A percentile compares a stretch with the other conserved stretches of the same genome.
phyloP scores from a whole-genome alignment of 495 filamentous ascomycete species.

The Podospora pseudoanserina region DNA sequence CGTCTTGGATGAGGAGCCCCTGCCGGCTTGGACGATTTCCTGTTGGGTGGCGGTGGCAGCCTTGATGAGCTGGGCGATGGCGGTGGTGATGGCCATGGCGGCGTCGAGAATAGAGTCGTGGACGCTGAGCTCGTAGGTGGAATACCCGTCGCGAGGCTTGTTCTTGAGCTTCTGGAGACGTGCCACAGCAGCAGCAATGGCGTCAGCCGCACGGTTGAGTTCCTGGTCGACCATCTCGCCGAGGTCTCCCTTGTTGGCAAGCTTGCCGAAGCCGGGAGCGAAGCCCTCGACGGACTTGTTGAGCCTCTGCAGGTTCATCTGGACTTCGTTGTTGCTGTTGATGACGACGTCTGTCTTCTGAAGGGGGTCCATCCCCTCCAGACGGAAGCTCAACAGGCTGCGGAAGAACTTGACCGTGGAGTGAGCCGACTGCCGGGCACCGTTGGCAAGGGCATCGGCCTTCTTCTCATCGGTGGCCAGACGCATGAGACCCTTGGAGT shows the following conservation, averaged over 20 bases:
- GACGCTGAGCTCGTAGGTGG: conserved; percentile 93
- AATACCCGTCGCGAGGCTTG: conserved; percentile 89
- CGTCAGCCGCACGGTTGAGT: conserved; percentile 88
- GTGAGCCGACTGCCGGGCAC: conserved; percentile 78
- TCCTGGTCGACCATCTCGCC: conserved; percentile 92
- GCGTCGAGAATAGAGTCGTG: conserved; percentile 93
- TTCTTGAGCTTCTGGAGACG: conserved; percentile 86
- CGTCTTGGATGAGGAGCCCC: conserved; percentile 81
- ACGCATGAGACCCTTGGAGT: conserved; percentile 91
- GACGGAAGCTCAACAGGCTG: conserved; percentile 84
- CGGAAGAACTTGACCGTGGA: conserved; percentile 95
- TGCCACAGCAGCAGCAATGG: conserved; percentile 86
- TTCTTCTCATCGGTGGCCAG: conserved; percentile 96
- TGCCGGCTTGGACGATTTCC: conserved; percentile 95
- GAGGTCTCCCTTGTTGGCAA: conserved; percentile 78
- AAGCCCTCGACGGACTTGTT: conserved; percentile 91
- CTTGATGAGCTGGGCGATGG: conserved; percentile 93
- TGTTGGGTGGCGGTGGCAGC: conserved; percentile 91
- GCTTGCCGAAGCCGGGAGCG: conserved; percentile 75
- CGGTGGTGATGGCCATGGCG: conserved; percentile 92
- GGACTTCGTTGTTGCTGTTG: conserved; percentile 92
- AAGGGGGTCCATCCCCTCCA: conserved; percentile 79
- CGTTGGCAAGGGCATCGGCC: conserved; percentile 74
- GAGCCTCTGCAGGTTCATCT: conserved; percentile 82
- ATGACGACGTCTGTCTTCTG: conserved; percentile 94